phyloP scores from a whole-genome alignment of 495 filamentous ascomycete species.

The Penicillium waksmanii region DNA sequence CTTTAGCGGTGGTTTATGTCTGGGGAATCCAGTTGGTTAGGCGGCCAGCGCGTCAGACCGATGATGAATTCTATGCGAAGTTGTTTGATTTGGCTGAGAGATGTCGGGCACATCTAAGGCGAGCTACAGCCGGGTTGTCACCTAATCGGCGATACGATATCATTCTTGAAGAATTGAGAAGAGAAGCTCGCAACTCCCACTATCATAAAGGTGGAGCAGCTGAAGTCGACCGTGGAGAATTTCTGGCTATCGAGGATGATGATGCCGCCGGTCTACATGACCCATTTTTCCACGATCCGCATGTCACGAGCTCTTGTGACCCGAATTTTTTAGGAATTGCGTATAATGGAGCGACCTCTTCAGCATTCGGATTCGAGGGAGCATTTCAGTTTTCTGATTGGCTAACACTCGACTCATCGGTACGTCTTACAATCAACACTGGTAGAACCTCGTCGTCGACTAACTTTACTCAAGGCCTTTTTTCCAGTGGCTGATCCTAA shows the following conservation, averaged over 20 bases:
- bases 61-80: not conserved
- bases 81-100: not conserved
- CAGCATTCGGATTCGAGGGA: not conserved
- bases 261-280: not conserved
- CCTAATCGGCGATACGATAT: not conserved
- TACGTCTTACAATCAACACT: slow-evolving; percentile 4
- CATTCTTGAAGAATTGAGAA: not conserved
- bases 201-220: not conserved
- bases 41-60: not conserved
- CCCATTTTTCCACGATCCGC: not conserved
- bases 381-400: slow-evolving; percentile 26
- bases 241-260: not conserved
- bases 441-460: not conserved
- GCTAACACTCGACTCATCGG: slow-evolving; percentile 30
- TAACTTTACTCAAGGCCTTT: slow-evolving; percentile 8
- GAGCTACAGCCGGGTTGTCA: not conserved
- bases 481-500: slow-evolving; percentile 12
- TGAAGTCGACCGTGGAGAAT: not conserved
- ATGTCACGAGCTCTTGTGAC: not conserved
- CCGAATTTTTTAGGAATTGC: not conserved
- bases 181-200: not conserved
- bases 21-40: slow-evolving; percentile 35
- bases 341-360: not conserved
- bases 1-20: slow-evolving; percentile 39
- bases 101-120: not conserved